Percentiles rank a stretch among this genome's conserved stretches.
Evolutionary conservation across 805 yeast genomes (phyloP).

Genomic region (Crinitomyces ghanaensis): DNA sequence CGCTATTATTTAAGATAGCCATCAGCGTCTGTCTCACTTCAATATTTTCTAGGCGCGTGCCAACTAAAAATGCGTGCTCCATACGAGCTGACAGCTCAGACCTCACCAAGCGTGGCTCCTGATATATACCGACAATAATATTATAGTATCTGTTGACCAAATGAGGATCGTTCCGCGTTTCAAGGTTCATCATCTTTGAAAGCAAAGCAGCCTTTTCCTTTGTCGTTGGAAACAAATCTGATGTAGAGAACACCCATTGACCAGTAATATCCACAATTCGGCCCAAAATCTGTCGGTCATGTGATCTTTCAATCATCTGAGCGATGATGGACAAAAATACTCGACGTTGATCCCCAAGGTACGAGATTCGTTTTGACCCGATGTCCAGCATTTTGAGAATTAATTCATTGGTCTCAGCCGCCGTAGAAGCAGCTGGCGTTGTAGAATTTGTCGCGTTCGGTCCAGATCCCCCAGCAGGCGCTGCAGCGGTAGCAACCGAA

Average conservation of each 20-base stretch:
- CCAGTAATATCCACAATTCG: conserved; percentile 70
- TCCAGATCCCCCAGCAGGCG: conserved; percentile 14
- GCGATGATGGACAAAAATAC: conserved; percentile 78
- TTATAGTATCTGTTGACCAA: conserved; percentile 69
- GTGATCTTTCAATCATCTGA: conserved; percentile 79
- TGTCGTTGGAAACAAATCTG: conserved; percentile 81
- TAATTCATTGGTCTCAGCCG: conserved; percentile 49
- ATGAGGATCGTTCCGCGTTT: conserved; percentile 73
- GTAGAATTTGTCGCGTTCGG: conserved; percentile 2
- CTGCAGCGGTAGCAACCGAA: conserved; percentile 21
- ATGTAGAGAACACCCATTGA: conserved; percentile 77
- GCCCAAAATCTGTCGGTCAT: conserved; percentile 61
- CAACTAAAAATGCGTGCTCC: conserved; percentile 94
- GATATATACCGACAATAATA: conserved; percentile 79
- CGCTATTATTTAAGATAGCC: conserved; percentile 63
- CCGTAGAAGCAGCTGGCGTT: conserved; percentile 15
- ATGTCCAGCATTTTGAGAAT: conserved; percentile 67
- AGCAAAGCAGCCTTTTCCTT: conserved; percentile 94
- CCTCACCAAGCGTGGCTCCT: conserved; percentile 61
- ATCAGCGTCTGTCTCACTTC: conserved; percentile 64
- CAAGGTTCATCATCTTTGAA: conserved; percentile 88
- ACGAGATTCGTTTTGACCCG: conserved; percentile 68
- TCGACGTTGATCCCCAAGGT: conserved; percentile 88
- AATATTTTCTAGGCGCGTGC: conserved; percentile 74
- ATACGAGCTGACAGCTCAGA: conserved; percentile 86